Evolutionary conservation across 1,284 basidiomycete species (phyloP), one percentile per base, ranked within the genome.

Genomic region (Ustanciosporium gigantosporum): DNA sequence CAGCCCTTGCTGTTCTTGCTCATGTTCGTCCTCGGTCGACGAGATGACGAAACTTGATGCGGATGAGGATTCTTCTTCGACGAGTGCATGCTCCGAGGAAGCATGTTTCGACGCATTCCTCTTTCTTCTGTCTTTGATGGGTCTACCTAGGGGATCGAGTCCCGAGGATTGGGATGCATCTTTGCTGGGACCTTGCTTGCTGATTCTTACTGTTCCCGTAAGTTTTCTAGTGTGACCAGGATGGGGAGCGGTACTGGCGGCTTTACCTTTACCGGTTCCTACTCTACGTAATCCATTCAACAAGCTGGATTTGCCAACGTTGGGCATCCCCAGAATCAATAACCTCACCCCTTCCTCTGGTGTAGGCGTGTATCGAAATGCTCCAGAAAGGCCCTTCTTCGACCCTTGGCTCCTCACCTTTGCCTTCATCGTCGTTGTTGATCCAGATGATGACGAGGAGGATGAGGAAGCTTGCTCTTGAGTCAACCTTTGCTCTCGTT

Each of bases 251-350:
- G 91, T 95, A 48, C 85, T 85, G 46, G 96, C 84, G 1, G 91
- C 92, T 80, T 97, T 96, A 17, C 66, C 88, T 74, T 90, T 91
- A 55, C 85, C 82, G 24, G 94, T 88, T 4, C 93, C 94, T 56
- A 87, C 87, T 69, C 87, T 86, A 32, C 95, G 84, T n/a, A 98
- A 82, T 0, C 89, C 86, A 75, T 98, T 98, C 14, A 98, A 81
- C 41, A 98, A 80, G 3, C 90, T 92, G 22, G 91, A 95, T 81
- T 98, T 99, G 38, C 95, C 95, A 32, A 97, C 92, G 76, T 98
- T 98, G 4, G 94, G 94, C 94, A 98, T 98, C 20, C 94, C 94
- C 13, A 77, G 37, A 5, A 76, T 68, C 35, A 77, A 50, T 31
- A 76, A 34, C 17, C 75, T 49, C 22, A 75, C 66, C 13, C 74